phyloP scores from a whole-genome alignment of 2,329 filamentous ascomycete species.

The Seiridium unicorne region DNA sequence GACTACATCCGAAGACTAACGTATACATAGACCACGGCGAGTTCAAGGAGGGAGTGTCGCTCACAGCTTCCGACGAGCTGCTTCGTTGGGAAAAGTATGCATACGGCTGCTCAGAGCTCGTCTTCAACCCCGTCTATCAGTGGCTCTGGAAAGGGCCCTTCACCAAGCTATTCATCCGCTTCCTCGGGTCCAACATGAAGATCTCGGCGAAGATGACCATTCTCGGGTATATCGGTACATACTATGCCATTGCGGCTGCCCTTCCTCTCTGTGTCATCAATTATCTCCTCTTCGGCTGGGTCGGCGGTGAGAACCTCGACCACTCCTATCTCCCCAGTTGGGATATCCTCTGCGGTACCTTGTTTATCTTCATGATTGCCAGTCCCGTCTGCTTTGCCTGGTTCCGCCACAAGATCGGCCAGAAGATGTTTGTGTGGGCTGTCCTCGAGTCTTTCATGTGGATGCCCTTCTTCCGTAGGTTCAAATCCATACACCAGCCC shows the following conservation, averaged over 20 bases:
- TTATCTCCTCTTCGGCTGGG: not conserved
- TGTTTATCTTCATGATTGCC: not conserved
- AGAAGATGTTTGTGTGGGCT: conserved; percentile 18
- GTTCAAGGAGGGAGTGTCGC: conserved; percentile 41
- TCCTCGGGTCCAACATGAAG: conserved; percentile 6
- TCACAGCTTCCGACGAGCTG: conserved; percentile 36
- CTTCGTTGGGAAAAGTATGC: conserved; percentile 11
- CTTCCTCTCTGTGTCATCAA: not conserved
- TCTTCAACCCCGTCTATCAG: conserved; percentile 9
- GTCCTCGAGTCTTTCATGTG: conserved; percentile 23
- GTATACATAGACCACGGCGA: conserved; percentile 4
- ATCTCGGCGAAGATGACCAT: not conserved
- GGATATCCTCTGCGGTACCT: not conserved
- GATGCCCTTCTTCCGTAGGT: conserved; percentile 18
- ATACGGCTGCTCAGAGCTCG: conserved; percentile 8
- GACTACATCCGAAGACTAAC: not conserved
- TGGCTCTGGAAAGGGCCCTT: conserved; percentile 11
- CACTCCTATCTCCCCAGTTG: not conserved
- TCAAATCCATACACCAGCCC: not conserved
- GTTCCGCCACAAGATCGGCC: not conserved
- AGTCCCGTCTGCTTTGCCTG: not conserved
- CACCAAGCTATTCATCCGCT: conserved; percentile 5
- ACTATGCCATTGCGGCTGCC: not conserved
- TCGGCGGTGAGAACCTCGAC: not conserved
- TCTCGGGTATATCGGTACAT: not conserved